phyloP scores from a whole-genome alignment of 2,329 filamentous ascomycete genomes.

The Penicillium decumbens region DNA sequence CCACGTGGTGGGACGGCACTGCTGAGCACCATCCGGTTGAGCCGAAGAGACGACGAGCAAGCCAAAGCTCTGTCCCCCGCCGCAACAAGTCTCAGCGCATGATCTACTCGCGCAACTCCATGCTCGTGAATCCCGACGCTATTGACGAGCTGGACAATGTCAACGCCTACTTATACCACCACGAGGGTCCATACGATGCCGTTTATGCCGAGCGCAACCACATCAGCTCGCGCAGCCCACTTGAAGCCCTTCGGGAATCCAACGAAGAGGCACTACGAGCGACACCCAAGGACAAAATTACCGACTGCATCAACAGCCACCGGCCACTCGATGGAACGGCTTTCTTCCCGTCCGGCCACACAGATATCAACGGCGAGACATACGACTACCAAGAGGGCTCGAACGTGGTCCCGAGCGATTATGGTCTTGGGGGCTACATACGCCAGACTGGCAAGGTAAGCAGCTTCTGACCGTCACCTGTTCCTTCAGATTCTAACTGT shows the following conservation, averaged over 20 bases:
- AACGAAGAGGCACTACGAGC: slow-evolving; percentile 75
- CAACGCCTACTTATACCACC: slow-evolving; percentile 68
- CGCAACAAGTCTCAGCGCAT: slow-evolving; percentile 16
- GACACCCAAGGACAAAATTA: slow-evolving; percentile 71
- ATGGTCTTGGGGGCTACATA: slow-evolving; percentile 57
- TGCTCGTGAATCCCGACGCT: slow-evolving; percentile 60
- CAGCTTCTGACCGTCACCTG: slow-evolving; percentile 16
- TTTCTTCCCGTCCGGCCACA: slow-evolving; percentile 65
- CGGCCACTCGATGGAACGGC: slow-evolving; percentile 78
- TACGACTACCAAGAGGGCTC: slow-evolving; percentile 82
- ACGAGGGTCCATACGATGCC: slow-evolving; percentile 86
- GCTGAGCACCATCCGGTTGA: slow-evolving; percentile 27
- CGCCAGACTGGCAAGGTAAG: slow-evolving; percentile 69
- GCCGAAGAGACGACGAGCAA: slow-evolving; percentile 18
- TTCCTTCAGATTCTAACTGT: slow-evolving; percentile 7
- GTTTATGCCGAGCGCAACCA: slow-evolving; percentile 69
- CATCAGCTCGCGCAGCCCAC: slow-evolving; percentile 58
- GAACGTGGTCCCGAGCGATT: slow-evolving; percentile 67
- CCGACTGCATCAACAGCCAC: slow-evolving; percentile 67
- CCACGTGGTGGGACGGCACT: slow-evolving; percentile 20
- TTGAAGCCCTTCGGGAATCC: slow-evolving; percentile 68
- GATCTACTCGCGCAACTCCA: slow-evolving; percentile 20
- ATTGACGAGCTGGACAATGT: slow-evolving; percentile 74
- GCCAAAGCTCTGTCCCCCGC: slow-evolving; percentile 13
- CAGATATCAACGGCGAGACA: slow-evolving; percentile 62